Evolutionary conservation across 257 asterid genomes (phyloP), one percentile per base, ranked within the genome.

Genomic region (Ajuga chamaepitys): DNA sequence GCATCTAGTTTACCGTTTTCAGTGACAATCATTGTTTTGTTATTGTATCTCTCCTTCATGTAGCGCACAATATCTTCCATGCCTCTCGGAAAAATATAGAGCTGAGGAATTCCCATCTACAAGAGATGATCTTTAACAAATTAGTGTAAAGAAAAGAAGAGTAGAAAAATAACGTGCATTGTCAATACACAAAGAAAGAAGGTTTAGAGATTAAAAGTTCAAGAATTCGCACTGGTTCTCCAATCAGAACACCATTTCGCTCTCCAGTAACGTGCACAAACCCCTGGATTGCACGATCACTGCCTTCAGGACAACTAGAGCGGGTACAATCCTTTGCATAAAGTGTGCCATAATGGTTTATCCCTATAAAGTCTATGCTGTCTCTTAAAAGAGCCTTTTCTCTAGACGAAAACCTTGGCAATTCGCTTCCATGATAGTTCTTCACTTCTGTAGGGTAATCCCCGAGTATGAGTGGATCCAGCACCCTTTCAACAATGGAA

Each of bases 401-500:
- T 47, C 84, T 86, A 13, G 67, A 44, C 26, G 96, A 75, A 81
- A 91, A 91, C 3, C 4, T 75, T 1, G 89, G 94, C 17, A 91
- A 64, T 48, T 81, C 76, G 53, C 55, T 67, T 62, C 88, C 86
- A n/a, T 63, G 93, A 68, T 75, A 75, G n/a, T 42, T 74, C 52
- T 65, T 83, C 97, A 90, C 88, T 80, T 88, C 95, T 16, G 72
- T 78, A 57, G 97, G 97, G 73, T 90, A 88, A 42, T 90, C 85
- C 4, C 96, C 97, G 28, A 68, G 77, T 44, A 91, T 70, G 0
- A 86, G 62, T 2, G 95, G 95, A 74, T 90, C 97, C 62, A 82
- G 63, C 10, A 51, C 54, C 96, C 95, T 90, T 61, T 68, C 54
- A 13, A 56, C 3, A 12, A 12, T 6, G 26, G 42, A 44, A 52